phyloP scores from a whole-genome alignment of 441 rosid species.

The Populus trichocarpa region DNA sequence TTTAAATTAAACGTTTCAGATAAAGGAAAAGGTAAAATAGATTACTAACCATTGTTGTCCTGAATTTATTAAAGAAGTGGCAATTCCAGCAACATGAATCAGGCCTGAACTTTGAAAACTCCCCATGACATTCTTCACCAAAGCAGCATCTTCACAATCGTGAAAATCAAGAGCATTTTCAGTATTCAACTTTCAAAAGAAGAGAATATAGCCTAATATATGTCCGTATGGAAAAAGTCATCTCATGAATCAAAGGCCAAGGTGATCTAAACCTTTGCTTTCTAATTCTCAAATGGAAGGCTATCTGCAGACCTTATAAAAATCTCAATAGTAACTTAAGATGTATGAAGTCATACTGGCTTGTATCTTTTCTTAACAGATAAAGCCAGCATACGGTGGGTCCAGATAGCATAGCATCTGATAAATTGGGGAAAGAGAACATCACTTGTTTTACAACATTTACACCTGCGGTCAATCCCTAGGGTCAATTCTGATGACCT shows the following conservation, averaged over 20 bases:
- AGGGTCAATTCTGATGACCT: neutral
- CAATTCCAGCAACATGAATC: slow-evolving; percentile 61
- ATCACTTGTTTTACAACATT: neutral
- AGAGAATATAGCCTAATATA: neutral
- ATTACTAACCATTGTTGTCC: slow-evolving; percentile 70
- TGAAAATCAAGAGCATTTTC: slow-evolving; percentile 7
- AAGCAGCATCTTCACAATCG: slow-evolving; percentile 37
- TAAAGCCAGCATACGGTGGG: neutral
- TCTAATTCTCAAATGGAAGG: neutral
- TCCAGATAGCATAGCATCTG: neutral
- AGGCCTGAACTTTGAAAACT: slow-evolving; percentile 67
- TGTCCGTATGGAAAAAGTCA: neutral
- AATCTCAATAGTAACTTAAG: neutral
- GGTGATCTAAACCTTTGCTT: neutral
- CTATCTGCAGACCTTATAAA: neutral
- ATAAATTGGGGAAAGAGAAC: neutral
- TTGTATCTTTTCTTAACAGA: neutral
- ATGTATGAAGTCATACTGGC: neutral
- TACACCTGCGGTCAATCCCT: neutral
- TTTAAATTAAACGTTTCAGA: neutral
- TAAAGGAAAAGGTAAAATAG: neutral
- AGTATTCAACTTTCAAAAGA: neutral
- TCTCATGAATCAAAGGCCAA: neutral
- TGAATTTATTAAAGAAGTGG: slow-evolving; percentile 62
- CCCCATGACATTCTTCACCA: slow-evolving; percentile 48